Conservation (phyloP, 176 grass and related monocot species). For the Eragrostis nindensis region DNA sequence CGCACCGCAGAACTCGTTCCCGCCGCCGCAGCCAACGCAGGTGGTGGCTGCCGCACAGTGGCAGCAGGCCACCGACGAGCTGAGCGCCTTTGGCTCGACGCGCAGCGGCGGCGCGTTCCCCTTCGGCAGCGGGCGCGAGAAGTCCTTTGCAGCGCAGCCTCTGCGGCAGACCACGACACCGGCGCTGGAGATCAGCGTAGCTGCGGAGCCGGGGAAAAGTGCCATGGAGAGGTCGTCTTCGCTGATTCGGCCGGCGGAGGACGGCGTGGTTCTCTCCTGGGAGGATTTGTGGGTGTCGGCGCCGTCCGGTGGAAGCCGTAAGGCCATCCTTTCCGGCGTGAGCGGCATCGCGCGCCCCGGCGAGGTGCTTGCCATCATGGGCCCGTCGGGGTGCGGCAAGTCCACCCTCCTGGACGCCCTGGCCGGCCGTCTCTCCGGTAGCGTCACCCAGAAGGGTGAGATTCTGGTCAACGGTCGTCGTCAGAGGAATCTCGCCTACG, state of each 20-base stretch:
- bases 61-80: no score
- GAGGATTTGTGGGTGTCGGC: not conserved
- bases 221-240: not conserved
- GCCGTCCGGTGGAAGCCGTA: no score
- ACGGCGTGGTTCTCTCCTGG: not conserved
- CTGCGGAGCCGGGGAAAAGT: not conserved
- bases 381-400: not conserved
- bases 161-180: no score
- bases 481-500: not conserved
- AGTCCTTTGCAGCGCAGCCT: no score
- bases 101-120: not conserved
- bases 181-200: no score
- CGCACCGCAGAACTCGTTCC: not conserved
- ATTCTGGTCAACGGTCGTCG: not conserved
- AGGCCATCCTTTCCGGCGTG: not conserved
- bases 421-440: not conserved
- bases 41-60: no score
- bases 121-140: not conserved
- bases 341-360: not conserved
- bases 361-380: not conserved
- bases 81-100: not conserved
- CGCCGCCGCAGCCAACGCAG: no score
- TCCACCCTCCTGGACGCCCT: not conserved
- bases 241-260: not conserved
- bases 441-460: not conserved